Base-by-base conservation (phyloP, 2,329 filamentous ascomycete species). In the Aureobasidium pullulans region DNA sequence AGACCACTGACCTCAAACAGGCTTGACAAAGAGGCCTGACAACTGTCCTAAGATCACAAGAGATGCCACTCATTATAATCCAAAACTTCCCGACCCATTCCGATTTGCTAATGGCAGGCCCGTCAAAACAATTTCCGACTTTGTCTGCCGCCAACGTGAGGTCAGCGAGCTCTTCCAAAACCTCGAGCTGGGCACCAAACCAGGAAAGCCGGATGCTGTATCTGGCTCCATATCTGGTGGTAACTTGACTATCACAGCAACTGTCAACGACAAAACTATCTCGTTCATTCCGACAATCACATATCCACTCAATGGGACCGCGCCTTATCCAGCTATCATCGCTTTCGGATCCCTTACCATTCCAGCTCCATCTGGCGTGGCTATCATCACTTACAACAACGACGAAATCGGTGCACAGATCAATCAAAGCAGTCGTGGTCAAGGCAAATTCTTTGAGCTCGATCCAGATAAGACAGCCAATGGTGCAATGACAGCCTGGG, bases 401-500 rank as follows among this genome's bases (percentile, higher is more conserved):
- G 78, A 83, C 66, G 75, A 77, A 31, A 81, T 85, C 61, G 83
- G 76, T 23, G 74, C 75, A 19, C 81, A 86, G 71, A 67, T 66
- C 11, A 62, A 65, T 36, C 61, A 59, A 29, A 67, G 69, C 49
- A 80, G 77, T 60, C 82, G 82, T 56, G 83, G 83, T 56, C 72
- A 76, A 63, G 83, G 83, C 61, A 76, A 77, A 57, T 86, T 85
- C 73, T 86, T 81, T 72, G 78, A 78, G 47, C 73, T 86, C 5
- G 84, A 84, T 65, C 82, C 83, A 46, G 76, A 72, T 57, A 69
- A 73, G 13, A 79, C 83, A 72, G 77, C 75, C 37, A 82, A 83
- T 13, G 80, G 81, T 54, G 82, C 83, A 6, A 71, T 83, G 62
- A 84, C 79, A 5, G 82, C 84, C 29, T 86, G 84, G 84, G 80